phyloP scores from a whole-genome alignment of 495 filamentous ascomycete genomes.

The Recurvomyces mirabilis region DNA sequence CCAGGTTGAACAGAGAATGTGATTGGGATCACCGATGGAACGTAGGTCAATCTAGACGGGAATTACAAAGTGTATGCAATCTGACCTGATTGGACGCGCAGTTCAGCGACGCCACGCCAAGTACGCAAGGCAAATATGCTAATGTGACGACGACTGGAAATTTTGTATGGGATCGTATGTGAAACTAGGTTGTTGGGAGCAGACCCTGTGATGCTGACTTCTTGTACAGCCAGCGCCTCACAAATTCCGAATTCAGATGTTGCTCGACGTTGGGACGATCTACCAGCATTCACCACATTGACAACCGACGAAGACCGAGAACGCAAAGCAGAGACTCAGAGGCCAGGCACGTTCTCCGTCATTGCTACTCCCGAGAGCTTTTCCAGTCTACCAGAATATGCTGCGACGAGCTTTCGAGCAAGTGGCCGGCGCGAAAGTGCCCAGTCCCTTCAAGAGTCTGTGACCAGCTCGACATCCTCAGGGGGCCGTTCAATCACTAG shows the following conservation, averaged over 20 bases:
- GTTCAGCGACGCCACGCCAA: slow-evolving; percentile 24
- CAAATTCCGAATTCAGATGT: background rate
- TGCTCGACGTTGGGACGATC: slow-evolving; percentile 19
- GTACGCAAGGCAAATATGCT: slow-evolving; percentile 11
- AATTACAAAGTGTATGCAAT: background rate
- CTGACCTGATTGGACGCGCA: slow-evolving; percentile 9
- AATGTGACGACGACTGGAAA: slow-evolving; percentile 40
- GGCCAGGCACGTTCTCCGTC: slow-evolving; percentile 48
- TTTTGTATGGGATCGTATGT: slow-evolving; percentile 44
- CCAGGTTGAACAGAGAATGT: slow-evolving; percentile 15
- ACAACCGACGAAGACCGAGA: slow-evolving; percentile 53
- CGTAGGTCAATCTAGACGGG: slow-evolving; percentile 1
- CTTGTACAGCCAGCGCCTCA: slow-evolving; percentile 1
- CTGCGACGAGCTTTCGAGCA: slow-evolving; percentile 22
- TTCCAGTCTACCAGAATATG: slow-evolving; percentile 42
- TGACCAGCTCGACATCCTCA: slow-evolving; percentile 1
- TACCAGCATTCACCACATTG: slow-evolving; percentile 43
- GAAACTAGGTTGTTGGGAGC: background rate
- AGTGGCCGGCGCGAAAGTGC: slow-evolving; percentile 8
- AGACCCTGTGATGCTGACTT: background rate
- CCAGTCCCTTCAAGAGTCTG: slow-evolving; percentile 8
- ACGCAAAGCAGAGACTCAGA: slow-evolving; percentile 41
- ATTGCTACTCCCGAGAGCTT: slow-evolving; percentile 47
- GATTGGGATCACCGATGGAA: slow-evolving; percentile 22
- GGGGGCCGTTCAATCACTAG: background rate